Conservation (phyloP, 2,329 filamentous ascomycete genomes). For the Aspergillus oerlinghausenensis region DNA sequence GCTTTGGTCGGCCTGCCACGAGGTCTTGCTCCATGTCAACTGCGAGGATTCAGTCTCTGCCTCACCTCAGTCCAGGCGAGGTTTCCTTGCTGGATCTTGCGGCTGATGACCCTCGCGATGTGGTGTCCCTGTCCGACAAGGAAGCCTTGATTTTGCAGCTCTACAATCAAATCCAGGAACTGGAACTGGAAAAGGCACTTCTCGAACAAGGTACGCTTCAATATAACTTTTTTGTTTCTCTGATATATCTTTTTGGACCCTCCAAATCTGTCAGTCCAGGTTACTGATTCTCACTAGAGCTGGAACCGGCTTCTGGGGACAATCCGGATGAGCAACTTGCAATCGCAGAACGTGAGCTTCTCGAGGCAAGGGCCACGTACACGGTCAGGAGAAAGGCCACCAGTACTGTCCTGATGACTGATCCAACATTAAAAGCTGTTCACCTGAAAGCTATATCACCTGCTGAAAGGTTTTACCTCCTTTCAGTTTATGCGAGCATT, state of each 20-base stretch:
- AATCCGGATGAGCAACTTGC: conserved; percentile 50
- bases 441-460: conserved; percentile 63
- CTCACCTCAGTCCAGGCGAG: conserved; percentile 33
- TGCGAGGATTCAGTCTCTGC: conserved; percentile 23
- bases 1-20: conserved; percentile 20
- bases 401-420: conserved; percentile 64
- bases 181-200: conserved; percentile 68
- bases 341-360: conserved; percentile 58
- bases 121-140: conserved; percentile 58
- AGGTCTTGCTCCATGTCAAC: conserved; percentile 33
- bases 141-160: conserved; percentile 65
- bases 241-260: not conserved
- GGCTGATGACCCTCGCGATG: conserved; percentile 42
- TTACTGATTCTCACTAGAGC: conserved; percentile 17
- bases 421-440: conserved; percentile 72
- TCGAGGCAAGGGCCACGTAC: conserved; percentile 67
- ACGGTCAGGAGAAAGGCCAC: conserved; percentile 65
- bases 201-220: conserved; percentile 43
- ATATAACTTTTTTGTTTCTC: conserved; percentile 2
- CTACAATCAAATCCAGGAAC: conserved; percentile 66
- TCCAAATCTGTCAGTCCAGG: not conserved
- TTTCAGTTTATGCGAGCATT: conserved; percentile 1
- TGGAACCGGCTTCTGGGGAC: conserved; percentile 42
- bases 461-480: conserved; percentile 58
- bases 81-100: conserved; percentile 38